Conservation (phyloP, 139 green algal genomes). For the Dunaliella primolecta region DNA sequence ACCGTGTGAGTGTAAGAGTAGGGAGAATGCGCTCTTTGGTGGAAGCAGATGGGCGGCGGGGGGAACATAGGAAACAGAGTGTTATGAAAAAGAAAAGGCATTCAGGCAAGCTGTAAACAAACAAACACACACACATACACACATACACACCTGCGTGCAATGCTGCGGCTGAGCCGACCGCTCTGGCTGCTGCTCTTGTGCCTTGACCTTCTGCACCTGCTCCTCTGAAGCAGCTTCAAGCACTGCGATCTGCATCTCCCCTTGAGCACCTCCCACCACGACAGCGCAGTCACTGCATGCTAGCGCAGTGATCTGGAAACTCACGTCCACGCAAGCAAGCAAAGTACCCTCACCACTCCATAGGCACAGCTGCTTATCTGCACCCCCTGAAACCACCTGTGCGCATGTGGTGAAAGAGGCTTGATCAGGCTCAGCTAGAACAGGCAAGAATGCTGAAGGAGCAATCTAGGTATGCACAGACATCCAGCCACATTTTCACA, state of each 20-base stretch:
- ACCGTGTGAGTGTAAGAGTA: neutral
- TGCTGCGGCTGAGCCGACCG: neutral
- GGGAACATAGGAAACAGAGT: too few relatives aligned
- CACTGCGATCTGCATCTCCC: conserved; percentile 22
- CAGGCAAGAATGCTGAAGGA: neutral
- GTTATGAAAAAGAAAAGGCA: too few relatives aligned
- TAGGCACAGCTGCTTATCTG: conserved; percentile 7
- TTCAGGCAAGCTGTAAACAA: too few relatives aligned
- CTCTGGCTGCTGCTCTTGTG: neutral
- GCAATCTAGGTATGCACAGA: neutral
- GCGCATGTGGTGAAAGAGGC: neutral
- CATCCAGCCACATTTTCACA: neutral
- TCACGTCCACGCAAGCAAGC: neutral
- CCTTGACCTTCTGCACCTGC: neutral
- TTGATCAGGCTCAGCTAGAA: neutral
- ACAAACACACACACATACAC: too few relatives aligned
- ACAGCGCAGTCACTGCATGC: neutral
- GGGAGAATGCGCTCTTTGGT: neutral
- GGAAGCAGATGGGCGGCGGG: too few relatives aligned
- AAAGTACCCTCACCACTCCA: conserved; percentile 3
- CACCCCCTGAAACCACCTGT: conserved; percentile 3
- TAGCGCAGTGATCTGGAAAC: conserved; percentile 14
- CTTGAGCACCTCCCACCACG: neutral
- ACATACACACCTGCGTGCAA: neutral
- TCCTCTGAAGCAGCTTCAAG: neutral